Evolutionary conservation across 192 early-diverging fungal species (phyloP), one percentile per base, ranked within the genome.

Genomic region (Thoreauomyces humboldtii): DNA sequence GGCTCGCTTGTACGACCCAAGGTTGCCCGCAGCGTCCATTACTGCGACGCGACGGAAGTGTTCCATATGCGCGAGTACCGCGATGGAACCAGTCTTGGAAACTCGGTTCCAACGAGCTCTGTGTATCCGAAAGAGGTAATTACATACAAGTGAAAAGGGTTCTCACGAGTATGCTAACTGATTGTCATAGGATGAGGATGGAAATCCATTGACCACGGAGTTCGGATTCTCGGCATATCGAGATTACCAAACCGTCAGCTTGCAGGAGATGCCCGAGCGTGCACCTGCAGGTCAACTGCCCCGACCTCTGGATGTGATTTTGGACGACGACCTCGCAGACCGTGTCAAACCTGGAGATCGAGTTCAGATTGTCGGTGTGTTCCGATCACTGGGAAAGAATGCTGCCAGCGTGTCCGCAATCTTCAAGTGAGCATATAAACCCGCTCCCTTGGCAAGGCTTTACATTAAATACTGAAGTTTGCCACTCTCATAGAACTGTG

Each of bases 241-340:
- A 32, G 94, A 98, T 74, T 91, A 91, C 71, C 97, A 99, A 74
- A 89, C 86, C 7, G 86, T 97, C 48, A 91, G 86, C 33, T 83
- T 99, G 42, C 97, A 99, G 75, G 97, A 99, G 80, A 99, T 99
- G 95, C 97, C 97, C 0, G 97, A 99, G 73, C 86, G 95, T 21
- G 90, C 95, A 7, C 94, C 94, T 15, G 88, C 93, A 4, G 95
- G 97, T 21, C 88, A 92, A 73, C 77, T 99, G 63, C 93, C 94
- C 31, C 86, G 94, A 2, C 93, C 93, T 14, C 79, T 98, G 51
- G 97, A 99, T 73, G 84, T 99, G 12, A 85, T 98, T 46, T 75
- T 98, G 59, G 94, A 98, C 67, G 94, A 94, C 71, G 97, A 99
- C 73, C 77, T 99, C 35, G 97, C 95, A 0, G 97, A 99, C 71